phyloP scores from a whole-genome alignment of 164 flowering plant species.

The Echeveria elegans region DNA sequence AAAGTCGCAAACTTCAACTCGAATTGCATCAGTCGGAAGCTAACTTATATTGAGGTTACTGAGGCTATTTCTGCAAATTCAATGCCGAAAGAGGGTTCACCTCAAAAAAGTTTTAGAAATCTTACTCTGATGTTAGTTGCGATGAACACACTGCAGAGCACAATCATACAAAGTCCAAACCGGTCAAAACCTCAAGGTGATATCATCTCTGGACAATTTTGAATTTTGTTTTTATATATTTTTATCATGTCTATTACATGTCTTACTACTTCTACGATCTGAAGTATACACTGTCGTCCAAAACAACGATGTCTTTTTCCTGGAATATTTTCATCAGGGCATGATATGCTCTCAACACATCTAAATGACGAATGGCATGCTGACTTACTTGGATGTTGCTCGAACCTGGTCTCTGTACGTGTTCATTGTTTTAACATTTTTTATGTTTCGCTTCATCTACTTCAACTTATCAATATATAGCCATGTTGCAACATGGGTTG shows the following conservation, averaged over 20 bases:
- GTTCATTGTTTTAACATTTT: background rate
- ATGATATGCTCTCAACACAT: constrained; percentile 44
- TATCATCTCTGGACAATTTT: background rate
- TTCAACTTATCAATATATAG: background rate
- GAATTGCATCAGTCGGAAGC: constrained; percentile 84
- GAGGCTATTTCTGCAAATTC: constrained; percentile 44
- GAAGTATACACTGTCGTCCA: background rate
- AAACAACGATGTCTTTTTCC: background rate
- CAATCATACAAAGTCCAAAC: constrained; percentile 26
- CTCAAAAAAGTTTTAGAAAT: constrained; percentile 31
- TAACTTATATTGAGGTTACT: constrained; percentile 65
- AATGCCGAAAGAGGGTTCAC: constrained; percentile 31
- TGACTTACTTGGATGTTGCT: constrained; percentile 89
- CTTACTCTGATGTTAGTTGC: constrained; percentile 22
- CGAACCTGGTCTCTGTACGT: constrained; percentile 86
- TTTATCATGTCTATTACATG: background rate
- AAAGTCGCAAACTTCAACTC: constrained; percentile 75
- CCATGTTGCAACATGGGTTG: background rate
- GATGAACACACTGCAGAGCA: constrained; percentile 27
- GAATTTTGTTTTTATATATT: no score
- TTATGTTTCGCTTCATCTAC: background rate
- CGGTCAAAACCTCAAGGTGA: constrained; percentile 40
- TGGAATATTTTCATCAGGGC: constrained; percentile 61
- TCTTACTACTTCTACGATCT: background rate
- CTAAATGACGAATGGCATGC: constrained; percentile 78